These are phyloP conservation scores for Debaryomyces maramus DNA, from an alignment of 805 yeast species.

Conservation along the genomic window DNA sequence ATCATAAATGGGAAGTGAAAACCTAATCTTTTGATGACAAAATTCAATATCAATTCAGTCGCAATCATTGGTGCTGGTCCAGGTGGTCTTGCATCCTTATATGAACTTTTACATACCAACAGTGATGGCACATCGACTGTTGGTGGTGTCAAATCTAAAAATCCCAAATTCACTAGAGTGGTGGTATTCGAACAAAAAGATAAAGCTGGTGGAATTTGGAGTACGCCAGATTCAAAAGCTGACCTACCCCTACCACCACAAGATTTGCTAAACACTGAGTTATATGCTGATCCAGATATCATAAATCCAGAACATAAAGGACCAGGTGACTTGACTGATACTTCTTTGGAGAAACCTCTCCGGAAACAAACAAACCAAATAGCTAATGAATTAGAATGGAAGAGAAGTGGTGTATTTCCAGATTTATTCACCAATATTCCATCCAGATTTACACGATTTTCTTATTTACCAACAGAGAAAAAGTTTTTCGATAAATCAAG, in stretches of 20 bases:
- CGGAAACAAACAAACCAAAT: conserved; percentile 5
- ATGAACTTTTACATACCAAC: conserved; percentile 31
- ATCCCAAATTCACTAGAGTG: conserved; percentile 29
- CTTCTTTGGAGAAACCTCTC: conserved; percentile 21
- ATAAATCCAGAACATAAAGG: conserved; percentile 19
- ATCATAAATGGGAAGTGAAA: too few relatives aligned
- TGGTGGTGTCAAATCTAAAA: conserved; percentile 15
- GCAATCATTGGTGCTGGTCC: conserved; percentile 34
- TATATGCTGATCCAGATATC: conserved; percentile 33
- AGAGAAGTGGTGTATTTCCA: conserved; percentile 36
- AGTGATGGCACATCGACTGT: conserved; percentile 27
- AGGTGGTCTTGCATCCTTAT: conserved; percentile 35
- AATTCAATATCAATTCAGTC: conserved; percentile 16
- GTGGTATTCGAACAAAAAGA: conserved; percentile 47
- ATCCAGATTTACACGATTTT: conserved; percentile 35
- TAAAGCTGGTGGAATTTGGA: conserved; percentile 48
- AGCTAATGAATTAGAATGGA: conserved; percentile 32
- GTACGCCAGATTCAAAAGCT: conserved; percentile 19
- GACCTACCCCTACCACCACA: conserved; percentile 32
- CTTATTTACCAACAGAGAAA: conserved; percentile 29
- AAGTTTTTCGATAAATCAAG: conserved; percentile 22
- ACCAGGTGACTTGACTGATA: conserved; percentile 8
- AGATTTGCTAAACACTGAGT: conserved; percentile 27
- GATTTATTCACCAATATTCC: conserved; percentile 45
- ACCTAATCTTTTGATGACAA: too few relatives aligned